These are phyloP conservation scores for Spiromastix sp. DNA, from an alignment of 2,329 filamentous ascomycete genomes.

Conservation along the genomic window DNA sequence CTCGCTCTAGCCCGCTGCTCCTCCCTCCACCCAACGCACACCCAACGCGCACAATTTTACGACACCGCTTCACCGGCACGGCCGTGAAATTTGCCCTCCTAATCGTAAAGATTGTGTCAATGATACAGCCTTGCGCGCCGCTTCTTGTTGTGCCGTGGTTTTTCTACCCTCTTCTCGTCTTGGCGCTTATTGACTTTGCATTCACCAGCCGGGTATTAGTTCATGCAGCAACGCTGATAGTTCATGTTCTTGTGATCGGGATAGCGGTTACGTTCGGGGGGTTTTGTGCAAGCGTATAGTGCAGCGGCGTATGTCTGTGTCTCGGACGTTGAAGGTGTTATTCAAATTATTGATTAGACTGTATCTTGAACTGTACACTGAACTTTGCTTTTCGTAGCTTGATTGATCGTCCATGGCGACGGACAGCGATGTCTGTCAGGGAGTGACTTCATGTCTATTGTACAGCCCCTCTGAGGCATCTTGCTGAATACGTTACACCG, in stretches of 20 bases:
- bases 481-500: too few species aligned
- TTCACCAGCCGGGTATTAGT: too few species aligned
- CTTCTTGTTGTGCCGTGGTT: slow-evolving; percentile 56
- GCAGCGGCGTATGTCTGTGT: too few species aligned
- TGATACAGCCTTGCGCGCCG: slow-evolving; percentile 62
- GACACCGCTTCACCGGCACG: slow-evolving; percentile 20
- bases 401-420: too few species aligned
- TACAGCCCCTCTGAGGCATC: too few species aligned
- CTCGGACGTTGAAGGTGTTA: too few species aligned
- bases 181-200: slow-evolving; percentile 56
- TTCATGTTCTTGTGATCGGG: slow-evolving; percentile 39
- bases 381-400: too few species aligned
- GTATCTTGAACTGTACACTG: too few species aligned
- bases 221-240: slow-evolving; percentile 32
- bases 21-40: slow-evolving; percentile 32
- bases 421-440: too few species aligned
- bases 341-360: too few species aligned
- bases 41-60: slow-evolving; percentile 14
- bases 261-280: slow-evolving; percentile 27
- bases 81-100: slow-evolving; percentile 53
- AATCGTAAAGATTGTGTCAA: slow-evolving; percentile 54
- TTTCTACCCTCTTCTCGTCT: slow-evolving; percentile 54
- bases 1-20: slow-evolving; percentile 23
- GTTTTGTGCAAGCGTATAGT: slow-evolving; percentile 24
- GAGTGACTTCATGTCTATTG: too few species aligned